Conservation (phyloP, 2,329 filamentous ascomycete genomes). For the Fusarium praegraminearum region DNA sequence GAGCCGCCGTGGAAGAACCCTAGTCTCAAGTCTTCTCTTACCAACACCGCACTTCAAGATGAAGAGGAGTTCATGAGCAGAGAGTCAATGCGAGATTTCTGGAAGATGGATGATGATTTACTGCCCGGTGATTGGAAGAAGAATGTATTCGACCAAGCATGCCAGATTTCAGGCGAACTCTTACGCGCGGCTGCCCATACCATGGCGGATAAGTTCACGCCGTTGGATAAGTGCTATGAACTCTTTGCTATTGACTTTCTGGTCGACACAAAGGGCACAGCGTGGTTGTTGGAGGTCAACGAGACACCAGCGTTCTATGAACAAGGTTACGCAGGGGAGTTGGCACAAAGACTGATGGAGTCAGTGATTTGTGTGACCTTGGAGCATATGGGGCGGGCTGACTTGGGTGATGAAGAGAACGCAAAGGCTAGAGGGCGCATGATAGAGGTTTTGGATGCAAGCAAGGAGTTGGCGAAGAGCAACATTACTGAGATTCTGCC, state of each 20-base stretch:
- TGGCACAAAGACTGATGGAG: slow-evolving; percentile 53
- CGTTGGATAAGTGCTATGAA: slow-evolving; percentile 54
- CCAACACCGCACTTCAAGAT: slow-evolving; percentile 55
- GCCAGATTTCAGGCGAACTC: slow-evolving; percentile 51
- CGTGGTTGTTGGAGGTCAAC: slow-evolving; percentile 55
- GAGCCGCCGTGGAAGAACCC: slow-evolving; percentile 54
- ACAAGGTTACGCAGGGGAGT: slow-evolving; percentile 50
- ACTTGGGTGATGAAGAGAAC: neutral
- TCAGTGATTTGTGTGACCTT: slow-evolving; percentile 51
- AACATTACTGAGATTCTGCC: slow-evolving; percentile 45
- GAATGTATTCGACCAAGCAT: slow-evolving; percentile 52
- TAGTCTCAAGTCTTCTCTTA: slow-evolving; percentile 51
- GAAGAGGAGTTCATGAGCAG: slow-evolving; percentile 50
- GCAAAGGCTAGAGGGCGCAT: slow-evolving; percentile 7
- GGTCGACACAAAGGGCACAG: slow-evolving; percentile 49
- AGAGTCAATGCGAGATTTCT: slow-evolving; percentile 54
- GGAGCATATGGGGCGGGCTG: slow-evolving; percentile 50
- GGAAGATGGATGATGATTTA: slow-evolving; percentile 47
- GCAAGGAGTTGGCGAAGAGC: slow-evolving; percentile 36
- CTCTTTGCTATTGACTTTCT: slow-evolving; percentile 55
- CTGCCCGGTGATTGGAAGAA: slow-evolving; percentile 52
- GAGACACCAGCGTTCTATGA: slow-evolving; percentile 56
- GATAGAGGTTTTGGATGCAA: slow-evolving; percentile 41
- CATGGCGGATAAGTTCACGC: slow-evolving; percentile 56
- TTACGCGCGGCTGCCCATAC: slow-evolving; percentile 53